These are phyloP conservation scores for Flaveria sonorensis DNA, from an alignment of 129 eudicot genomes.

Conservation along the genomic window DNA sequence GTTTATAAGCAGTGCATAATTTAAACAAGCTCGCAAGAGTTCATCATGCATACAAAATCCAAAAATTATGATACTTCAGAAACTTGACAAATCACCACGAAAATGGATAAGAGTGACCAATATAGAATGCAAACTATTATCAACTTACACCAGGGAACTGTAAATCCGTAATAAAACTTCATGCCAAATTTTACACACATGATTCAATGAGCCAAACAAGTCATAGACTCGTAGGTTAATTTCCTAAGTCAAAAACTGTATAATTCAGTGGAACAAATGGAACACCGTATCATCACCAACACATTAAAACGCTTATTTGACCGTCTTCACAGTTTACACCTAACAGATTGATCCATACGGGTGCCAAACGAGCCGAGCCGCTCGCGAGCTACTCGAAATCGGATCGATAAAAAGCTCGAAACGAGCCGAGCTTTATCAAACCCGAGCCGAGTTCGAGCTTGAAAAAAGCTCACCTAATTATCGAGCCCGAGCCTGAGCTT, in stretches of 20 bases:
- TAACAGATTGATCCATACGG: not conserved
- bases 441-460: too few relatives aligned
- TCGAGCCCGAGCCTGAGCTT: too few relatives aligned
- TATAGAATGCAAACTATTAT: conserved; percentile 2
- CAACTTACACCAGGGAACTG: too few relatives aligned
- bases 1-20: too few relatives aligned
- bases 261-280: not conserved
- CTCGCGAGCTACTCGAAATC: too few relatives aligned
- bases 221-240: not conserved
- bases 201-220: not conserved
- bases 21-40: not conserved
- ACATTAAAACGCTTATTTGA: not conserved
- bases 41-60: conserved; percentile 2
- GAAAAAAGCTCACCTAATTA: too few relatives aligned
- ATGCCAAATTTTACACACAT: too few relatives aligned
- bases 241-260: not conserved
- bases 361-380: too few relatives aligned
- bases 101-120: not conserved
- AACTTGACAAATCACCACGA: not conserved
- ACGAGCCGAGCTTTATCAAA: too few relatives aligned
- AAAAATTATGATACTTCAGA: not conserved
- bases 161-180: too few relatives aligned
- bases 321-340: not conserved
- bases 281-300: not conserved
- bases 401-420: too few relatives aligned